Percentiles rank a stretch among this genome's conserved stretches.
These are phyloP conservation scores for Solanum hybrid DNA, from an alignment of 305 asterid genomes.

Conservation along the genomic window DNA sequence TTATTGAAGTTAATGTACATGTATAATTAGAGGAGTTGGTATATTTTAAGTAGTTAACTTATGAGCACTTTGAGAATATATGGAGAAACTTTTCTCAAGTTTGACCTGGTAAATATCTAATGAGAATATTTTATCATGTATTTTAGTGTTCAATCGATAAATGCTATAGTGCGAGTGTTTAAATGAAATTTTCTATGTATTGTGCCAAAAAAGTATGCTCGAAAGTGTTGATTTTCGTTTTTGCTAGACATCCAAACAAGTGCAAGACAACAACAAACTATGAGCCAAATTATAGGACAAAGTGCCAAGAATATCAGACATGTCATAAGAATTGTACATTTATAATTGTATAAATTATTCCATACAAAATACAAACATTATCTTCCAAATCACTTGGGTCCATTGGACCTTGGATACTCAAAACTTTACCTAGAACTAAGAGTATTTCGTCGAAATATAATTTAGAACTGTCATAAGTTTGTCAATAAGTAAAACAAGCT, in stretches of 20 bases:
- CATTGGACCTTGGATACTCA: not conserved
- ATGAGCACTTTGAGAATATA: not conserved
- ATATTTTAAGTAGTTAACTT: not conserved
- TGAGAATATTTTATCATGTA: not conserved
- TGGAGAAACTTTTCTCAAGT: not conserved
- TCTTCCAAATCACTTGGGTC: not conserved
- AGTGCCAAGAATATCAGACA: not conserved
- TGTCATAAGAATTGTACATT: not conserved
- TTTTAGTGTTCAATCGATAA: not conserved
- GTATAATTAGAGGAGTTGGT: not conserved
- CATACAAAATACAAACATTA: not conserved
- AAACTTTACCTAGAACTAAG: not conserved
- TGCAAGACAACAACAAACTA: not conserved
- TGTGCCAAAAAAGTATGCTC: not conserved
- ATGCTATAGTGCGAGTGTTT: not conserved
- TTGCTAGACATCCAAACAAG: not conserved
- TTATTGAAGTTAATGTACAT: not conserved
- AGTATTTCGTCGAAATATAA: not conserved
- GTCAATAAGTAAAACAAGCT: not conserved
- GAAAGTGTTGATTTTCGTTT: not conserved
- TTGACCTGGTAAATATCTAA: not conserved
- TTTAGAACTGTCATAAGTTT: not conserved
- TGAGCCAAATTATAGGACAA: not conserved
- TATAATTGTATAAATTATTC: not conserved
- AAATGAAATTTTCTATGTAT: not conserved